These are phyloP conservation scores for Alternaria panax DNA, from an alignment of 2,329 filamentous ascomycete genomes.

Conservation along the genomic window DNA sequence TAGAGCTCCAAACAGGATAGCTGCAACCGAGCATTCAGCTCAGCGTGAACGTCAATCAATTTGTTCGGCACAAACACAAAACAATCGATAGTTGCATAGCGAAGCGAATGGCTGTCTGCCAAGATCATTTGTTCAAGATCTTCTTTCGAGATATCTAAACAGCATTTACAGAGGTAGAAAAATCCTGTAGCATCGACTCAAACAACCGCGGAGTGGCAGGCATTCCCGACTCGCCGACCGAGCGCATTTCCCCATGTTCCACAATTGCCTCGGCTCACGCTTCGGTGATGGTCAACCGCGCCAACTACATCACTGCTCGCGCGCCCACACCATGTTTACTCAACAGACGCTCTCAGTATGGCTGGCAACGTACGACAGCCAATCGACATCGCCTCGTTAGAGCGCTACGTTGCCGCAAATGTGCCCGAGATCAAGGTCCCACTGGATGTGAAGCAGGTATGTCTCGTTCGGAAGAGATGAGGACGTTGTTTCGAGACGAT, in stretches of 20 bases:
- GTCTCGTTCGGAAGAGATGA: neutral
- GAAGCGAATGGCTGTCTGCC: neutral
- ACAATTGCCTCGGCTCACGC: slow-evolving; percentile 18
- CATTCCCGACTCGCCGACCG: slow-evolving; percentile 16
- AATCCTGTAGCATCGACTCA: neutral
- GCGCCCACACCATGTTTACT: slow-evolving; percentile 23
- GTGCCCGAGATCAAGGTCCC: slow-evolving; percentile 87
- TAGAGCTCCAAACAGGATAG: no score
- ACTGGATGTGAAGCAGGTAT: slow-evolving; percentile 86
- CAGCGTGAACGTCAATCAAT: no score
- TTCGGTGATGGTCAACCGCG: slow-evolving; percentile 21
- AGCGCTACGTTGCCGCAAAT: slow-evolving; percentile 76
- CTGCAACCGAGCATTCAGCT: no score
- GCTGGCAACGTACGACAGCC: slow-evolving; percentile 89
- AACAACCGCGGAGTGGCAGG: slow-evolving; percentile 10
- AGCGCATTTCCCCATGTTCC: slow-evolving; percentile 19
- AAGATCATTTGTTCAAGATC: neutral
- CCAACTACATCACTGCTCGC: slow-evolving; percentile 20
- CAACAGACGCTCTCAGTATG: slow-evolving; percentile 60
- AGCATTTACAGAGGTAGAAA: neutral
- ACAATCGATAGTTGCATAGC: no score
- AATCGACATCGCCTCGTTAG: slow-evolving; percentile 81
- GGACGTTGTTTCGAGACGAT: neutral
- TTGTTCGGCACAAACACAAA: no score
- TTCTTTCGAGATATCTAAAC: neutral